Evolutionary conservation across 75 land plant genomes (phyloP).

Genomic region (Chamaecyparis obtusa): DNA sequence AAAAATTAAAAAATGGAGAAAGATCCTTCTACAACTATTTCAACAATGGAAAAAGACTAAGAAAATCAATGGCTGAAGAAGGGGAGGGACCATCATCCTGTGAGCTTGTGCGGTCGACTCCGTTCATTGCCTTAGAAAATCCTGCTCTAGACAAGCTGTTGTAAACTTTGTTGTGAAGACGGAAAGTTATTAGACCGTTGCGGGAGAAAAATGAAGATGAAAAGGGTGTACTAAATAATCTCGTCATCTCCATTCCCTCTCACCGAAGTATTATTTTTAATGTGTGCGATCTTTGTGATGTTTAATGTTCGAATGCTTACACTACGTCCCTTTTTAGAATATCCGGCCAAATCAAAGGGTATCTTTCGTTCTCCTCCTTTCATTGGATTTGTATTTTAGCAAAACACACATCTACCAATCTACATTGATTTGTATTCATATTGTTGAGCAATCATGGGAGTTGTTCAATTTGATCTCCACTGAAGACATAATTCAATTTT

Average conservation of each 20-base stretch:
- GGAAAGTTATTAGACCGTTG: not conserved
- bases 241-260: conserved; percentile 1
- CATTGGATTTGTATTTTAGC: not conserved
- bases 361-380: not conserved
- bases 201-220: not conserved
- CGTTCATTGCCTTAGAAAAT: conserved; percentile 6
- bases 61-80: conserved; percentile 81
- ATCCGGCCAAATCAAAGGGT: not conserved
- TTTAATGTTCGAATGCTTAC: not conserved
- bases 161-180: not conserved
- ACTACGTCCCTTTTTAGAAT: not conserved
- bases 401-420: not conserved
- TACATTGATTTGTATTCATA: not conserved
- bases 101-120: not conserved
- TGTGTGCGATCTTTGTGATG: not conserved
- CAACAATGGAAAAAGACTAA: no score
- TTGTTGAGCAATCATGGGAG: no score
- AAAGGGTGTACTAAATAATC: not conserved
- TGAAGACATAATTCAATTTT: no score
- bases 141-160: not conserved
- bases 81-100: conserved; percentile 22
- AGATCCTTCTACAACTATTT: no score
- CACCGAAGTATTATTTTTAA: not conserved
- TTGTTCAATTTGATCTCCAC: no score
- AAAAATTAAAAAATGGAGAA: no score